These are phyloP conservation scores for Barnettozyma vustinii DNA, from an alignment of 805 yeast genomes.

Conservation along the genomic window DNA sequence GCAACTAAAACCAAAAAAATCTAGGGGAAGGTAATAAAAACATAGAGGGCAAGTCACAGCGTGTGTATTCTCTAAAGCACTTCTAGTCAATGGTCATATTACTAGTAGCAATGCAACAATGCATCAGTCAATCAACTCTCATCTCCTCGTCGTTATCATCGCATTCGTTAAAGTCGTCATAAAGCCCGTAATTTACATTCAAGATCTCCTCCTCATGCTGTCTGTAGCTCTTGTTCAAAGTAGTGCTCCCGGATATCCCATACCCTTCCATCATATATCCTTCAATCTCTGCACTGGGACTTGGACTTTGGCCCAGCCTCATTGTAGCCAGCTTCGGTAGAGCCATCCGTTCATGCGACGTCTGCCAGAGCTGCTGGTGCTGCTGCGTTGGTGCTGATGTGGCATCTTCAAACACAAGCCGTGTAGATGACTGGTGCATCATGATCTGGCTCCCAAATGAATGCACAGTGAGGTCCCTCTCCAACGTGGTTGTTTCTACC, in stretches of 20 bases:
- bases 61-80: not conserved
- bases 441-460: conserved; percentile 5
- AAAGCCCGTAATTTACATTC: conserved; percentile 22
- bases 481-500: conserved; percentile 17
- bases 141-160: conserved; percentile 12
- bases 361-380: not conserved
- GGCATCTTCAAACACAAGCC: not conserved
- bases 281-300: conserved; percentile 23
- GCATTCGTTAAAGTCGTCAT: conserved; percentile 22
- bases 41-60: no score
- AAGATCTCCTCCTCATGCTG: conserved; percentile 22
- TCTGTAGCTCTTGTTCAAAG: conserved; percentile 19
- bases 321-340: not conserved
- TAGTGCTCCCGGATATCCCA: conserved; percentile 5
- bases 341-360: not conserved
- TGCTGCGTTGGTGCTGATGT: not conserved
- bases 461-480: conserved; percentile 12
- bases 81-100: not conserved
- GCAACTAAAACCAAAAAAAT: no score
- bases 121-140: conserved; percentile 11
- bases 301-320: conserved; percentile 5
- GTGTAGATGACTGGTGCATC: not conserved
- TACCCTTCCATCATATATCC: conserved; percentile 26
- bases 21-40: not conserved
- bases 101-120: no score